Percentiles rank a stretch among this genome's conserved stretches.
Evolutionary conservation across 768 basidiomycete species (phyloP).

Genomic region (Trametes elegans): DNA sequence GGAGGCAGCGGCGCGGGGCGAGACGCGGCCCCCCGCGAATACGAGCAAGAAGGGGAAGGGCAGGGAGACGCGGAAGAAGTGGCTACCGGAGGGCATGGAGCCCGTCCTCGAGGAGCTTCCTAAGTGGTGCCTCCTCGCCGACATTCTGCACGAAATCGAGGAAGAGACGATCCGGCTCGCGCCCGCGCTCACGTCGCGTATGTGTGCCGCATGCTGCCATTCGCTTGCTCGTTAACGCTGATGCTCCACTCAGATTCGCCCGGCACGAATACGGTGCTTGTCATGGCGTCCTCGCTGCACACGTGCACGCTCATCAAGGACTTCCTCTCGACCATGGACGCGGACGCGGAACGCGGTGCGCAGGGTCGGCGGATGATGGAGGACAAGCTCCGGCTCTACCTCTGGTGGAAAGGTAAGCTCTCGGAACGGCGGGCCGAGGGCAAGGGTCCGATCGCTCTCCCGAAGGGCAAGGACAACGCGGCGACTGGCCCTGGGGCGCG

Average conservation of each 20-base stretch:
- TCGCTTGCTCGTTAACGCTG: not conserved
- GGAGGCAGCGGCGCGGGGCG: constrained; percentile 33
- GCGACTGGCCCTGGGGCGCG: not conserved
- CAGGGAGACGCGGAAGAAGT: constrained; percentile 32
- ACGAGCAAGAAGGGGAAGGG: constrained; percentile 1
- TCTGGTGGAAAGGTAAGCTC: constrained; percentile 76
- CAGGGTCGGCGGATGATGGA: constrained; percentile 81
- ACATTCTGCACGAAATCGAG: constrained; percentile 90
- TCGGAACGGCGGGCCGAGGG: constrained; percentile 38
- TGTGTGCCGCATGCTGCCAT: constrained; percentile 17
- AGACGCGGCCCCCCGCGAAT: not conserved
- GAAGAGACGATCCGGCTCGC: constrained; percentile 73
- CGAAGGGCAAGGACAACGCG: constrained; percentile 21
- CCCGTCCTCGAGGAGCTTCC: constrained; percentile 92
- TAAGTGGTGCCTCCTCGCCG: constrained; percentile 86
- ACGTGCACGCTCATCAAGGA: constrained; percentile 75
- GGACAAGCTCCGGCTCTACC: constrained; percentile 63
- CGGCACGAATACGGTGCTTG: constrained; percentile 73
- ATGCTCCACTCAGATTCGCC: constrained; percentile 30
- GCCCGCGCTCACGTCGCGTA: constrained; percentile 29
- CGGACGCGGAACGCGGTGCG: constrained; percentile 51
- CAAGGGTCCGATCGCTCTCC: constrained; percentile 28
- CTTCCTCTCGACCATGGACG: constrained; percentile 70
- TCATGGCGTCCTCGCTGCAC: constrained; percentile 84
- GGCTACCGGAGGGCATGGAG: constrained; percentile 78